Evolutionary conservation across 164 flowering plant genomes (phyloP), one percentile per base, ranked within the genome.

Genomic region (Nymphaea thermarum): DNA sequence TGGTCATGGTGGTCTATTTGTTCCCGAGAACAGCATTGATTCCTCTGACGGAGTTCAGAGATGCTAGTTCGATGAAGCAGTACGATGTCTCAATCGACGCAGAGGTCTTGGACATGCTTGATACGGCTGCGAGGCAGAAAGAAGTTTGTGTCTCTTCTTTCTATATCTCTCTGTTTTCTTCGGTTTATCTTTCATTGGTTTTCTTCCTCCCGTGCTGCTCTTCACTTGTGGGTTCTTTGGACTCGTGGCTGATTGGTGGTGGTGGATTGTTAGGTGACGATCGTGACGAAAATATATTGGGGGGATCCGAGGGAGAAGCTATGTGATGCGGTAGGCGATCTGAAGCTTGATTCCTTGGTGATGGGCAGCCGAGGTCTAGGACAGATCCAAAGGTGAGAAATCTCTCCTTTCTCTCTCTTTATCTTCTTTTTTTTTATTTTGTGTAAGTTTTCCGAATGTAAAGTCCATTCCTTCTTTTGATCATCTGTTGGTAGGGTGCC

Each of bases 311-410:
- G 92, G 67, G 92, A 87, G 69, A 84, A 80, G 70, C 74, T 87
- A 0, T 76, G 78, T 44, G 79, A 71, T 6, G 84, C 90, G 5
- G 77, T 72, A 62, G 80, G 60, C 43, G 82, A 82, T 65, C 63
- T 82, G 75, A 77, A 82, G 73, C 75, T 87, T 43, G 80, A 78
- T 43, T 82, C 83, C 60, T 42, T 85, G 77, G 84, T 85, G 60
- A 80, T 87, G 85, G 92, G 92, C 6, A 85, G 87, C 85, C 83
- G 89, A 75, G 91, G 91, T 7, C 82, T 87, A 43, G 78, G 91
- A 41, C 66, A 70, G 66, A 72, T 87, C 68, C 68, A 81, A 62
- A 84, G 89, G 92, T 83, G 68, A 14, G 42, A 17, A 64, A 5
- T 25, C 36, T 25, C 18, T 18, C 18, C 64, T 62, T 17, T 11